Conservation (phyloP, 495 filamentous ascomycete species). For the Staphylotrichum longicolle region DNA sequence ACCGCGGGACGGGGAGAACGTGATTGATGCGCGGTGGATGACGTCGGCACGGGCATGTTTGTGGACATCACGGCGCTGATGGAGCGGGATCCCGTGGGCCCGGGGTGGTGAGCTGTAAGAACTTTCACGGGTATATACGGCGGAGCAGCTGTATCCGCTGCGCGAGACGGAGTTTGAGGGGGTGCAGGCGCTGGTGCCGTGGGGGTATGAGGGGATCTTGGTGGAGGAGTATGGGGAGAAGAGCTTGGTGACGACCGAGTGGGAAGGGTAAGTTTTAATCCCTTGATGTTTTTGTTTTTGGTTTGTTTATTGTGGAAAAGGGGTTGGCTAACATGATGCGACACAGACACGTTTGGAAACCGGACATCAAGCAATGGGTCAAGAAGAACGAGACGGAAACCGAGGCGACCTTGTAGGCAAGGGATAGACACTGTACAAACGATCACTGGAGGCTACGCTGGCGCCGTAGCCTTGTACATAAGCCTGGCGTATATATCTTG, state of each 20-base stretch:
- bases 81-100: slow-evolving; percentile 63
- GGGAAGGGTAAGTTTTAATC: slow-evolving; percentile 54
- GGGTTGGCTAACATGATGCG: no score
- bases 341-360: no score
- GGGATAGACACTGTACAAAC: no score
- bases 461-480: no score
- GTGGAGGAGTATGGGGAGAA: slow-evolving; percentile 69
- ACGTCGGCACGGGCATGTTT: slow-evolving; percentile 71
- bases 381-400: no score
- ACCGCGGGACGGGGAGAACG: slow-evolving; percentile 67
- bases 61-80: slow-evolving; percentile 84
- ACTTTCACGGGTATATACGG: slow-evolving; percentile 75
- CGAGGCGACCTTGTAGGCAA: no score
- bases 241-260: slow-evolving; percentile 62
- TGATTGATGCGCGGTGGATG: slow-evolving; percentile 90
- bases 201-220: slow-evolving; percentile 68
- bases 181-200: slow-evolving; percentile 71
- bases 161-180: slow-evolving; percentile 76
- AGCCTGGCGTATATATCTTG: no score
- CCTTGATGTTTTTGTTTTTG: background rate
- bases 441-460: no score
- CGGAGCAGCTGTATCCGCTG: slow-evolving; percentile 73
- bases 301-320: no score
- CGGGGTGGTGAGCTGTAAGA: slow-evolving; percentile 79
- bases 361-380: no score